Conservation (phyloP, 495 filamentous ascomycete species). For the Podospora australis region DNA sequence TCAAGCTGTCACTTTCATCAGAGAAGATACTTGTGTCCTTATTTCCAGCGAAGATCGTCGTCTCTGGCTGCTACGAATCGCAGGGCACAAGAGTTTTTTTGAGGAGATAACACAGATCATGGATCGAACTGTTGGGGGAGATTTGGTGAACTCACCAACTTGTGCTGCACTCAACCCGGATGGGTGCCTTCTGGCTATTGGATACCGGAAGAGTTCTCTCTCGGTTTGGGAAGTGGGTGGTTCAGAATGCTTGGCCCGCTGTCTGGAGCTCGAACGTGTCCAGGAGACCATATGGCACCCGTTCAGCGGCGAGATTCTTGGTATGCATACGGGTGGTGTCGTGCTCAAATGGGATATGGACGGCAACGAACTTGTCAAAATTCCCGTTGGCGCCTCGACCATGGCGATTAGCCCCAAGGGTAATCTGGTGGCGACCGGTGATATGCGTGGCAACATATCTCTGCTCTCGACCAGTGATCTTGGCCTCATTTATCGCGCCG, state of each 20-base stretch:
- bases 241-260: neutral
- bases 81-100: neutral
- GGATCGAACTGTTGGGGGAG: neutral
- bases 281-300: neutral
- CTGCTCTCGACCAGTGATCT: neutral
- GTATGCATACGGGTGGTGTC: neutral
- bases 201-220: neutral
- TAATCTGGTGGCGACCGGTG: neutral
- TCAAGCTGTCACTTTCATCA: neutral
- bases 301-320: neutral
- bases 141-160: neutral
- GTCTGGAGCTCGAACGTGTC: neutral
- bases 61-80: neutral
- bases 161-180: neutral
- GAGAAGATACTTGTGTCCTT: neutral
- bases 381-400: neutral
- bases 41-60: neutral
- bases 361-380: neutral
- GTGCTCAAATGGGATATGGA: neutral
- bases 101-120: neutral
- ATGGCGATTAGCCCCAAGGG: neutral
- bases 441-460: neutral
- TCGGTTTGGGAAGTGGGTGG: neutral
- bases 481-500: neutral
- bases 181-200: neutral